Conservation (phyloP, 495 filamentous ascomycete genomes). For the Sordaria brevicollis region DNA sequence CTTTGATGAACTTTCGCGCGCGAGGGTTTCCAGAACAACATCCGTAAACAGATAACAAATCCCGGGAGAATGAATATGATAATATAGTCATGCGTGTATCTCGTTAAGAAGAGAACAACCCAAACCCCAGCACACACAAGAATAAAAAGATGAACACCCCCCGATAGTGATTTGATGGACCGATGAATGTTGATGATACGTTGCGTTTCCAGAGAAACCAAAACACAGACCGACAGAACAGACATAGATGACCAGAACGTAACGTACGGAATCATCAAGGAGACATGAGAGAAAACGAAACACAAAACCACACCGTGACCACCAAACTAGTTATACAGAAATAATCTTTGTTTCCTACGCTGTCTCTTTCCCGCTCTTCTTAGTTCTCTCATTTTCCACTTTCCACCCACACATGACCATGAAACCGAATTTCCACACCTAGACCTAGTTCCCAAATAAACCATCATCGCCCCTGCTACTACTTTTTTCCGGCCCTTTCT, state of each 20-base stretch:
- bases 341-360: neutral
- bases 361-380: neutral
- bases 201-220: neutral
- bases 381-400: too few species aligned
- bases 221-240: neutral
- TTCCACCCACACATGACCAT: neutral
- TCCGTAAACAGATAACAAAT: too few species aligned
- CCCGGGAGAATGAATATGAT: neutral
- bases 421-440: neutral
- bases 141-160: neutral
- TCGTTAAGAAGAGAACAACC: neutral
- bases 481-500: neutral
- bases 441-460: neutral
- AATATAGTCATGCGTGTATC: neutral
- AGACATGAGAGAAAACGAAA: neutral
- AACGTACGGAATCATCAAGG: neutral
- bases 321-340: slow-evolving; percentile 15
- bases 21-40: neutral
- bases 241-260: neutral
- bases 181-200: neutral
- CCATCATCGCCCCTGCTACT: neutral
- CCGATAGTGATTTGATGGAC: neutral
- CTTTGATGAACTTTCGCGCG: neutral
- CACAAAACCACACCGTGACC: slow-evolving; percentile 3
- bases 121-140: neutral